phyloP scores from a whole-genome alignment of 768 basidiomycete species.

The Galerina sulciceps region DNA sequence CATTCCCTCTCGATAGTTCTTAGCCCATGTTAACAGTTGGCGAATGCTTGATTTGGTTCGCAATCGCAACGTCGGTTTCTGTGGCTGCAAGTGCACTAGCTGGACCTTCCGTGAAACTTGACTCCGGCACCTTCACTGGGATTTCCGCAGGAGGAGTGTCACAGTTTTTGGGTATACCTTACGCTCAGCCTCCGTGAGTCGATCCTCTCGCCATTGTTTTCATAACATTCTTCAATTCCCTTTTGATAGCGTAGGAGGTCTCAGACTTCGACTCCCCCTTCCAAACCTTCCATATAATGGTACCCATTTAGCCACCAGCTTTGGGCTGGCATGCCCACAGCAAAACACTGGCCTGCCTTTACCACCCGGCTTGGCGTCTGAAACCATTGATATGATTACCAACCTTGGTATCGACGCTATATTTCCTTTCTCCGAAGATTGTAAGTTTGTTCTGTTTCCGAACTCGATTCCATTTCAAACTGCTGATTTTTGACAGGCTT shows the following conservation, averaged over 20 bases:
- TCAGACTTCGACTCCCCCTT: constrained; percentile 46
- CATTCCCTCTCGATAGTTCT: not conserved
- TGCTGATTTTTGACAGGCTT: constrained; percentile 48
- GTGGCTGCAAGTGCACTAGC: not conserved
- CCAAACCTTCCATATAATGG: constrained; percentile 41
- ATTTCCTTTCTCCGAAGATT: constrained; percentile 47
- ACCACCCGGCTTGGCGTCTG: constrained; percentile 37
- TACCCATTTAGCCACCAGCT: constrained; percentile 38
- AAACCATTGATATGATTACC: constrained; percentile 37
- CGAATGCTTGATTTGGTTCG: not conserved
- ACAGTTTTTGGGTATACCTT: constrained; percentile 58
- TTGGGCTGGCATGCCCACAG: constrained; percentile 53
- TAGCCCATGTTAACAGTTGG: not conserved
- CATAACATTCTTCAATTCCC: not conserved
- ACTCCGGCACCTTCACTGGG: constrained; percentile 52
- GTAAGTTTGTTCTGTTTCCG: constrained; percentile 30
- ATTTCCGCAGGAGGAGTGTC: constrained; percentile 33
- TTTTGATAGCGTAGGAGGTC: constrained; percentile 34
- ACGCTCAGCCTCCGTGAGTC: constrained; percentile 58
- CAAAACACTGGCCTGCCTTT: constrained; percentile 40
- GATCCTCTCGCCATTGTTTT: not conserved
- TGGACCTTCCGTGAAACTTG: constrained; percentile 28
- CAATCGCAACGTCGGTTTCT: not conserved
- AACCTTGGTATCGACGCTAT: constrained; percentile 33
- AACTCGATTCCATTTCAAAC: not conserved